phyloP scores from a whole-genome alignment of 305 asterid species.

The Vinca major region DNA sequence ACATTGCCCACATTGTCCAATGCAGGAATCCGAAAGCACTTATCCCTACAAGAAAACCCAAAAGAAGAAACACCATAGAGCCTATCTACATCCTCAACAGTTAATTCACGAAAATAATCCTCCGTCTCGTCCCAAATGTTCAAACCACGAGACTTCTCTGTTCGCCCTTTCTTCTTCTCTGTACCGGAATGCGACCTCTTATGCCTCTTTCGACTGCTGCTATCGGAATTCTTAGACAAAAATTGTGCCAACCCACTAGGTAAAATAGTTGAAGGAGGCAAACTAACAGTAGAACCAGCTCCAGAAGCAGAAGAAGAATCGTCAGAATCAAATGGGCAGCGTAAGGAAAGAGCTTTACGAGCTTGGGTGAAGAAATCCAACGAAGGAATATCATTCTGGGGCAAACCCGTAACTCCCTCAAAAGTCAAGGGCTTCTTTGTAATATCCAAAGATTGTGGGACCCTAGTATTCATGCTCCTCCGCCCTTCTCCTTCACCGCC shows the following conservation, averaged over 20 bases:
- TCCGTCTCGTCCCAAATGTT: slow-evolving; percentile 69
- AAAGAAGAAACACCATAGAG: slow-evolving; percentile 32
- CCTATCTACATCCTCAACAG: slow-evolving; percentile 55
- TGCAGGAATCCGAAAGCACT: slow-evolving; percentile 42
- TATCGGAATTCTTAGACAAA: slow-evolving; percentile 55
- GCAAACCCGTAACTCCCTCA: slow-evolving; percentile 35
- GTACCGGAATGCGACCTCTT: slow-evolving; percentile 61
- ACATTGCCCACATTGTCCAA: slow-evolving; percentile 21
- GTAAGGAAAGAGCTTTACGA: slow-evolving; percentile 55
- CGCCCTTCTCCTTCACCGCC: slow-evolving; percentile 47
- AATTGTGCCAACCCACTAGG: slow-evolving; percentile 62
- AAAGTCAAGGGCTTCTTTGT: slow-evolving; percentile 52
- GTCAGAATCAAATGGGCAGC: slow-evolving; percentile 65
- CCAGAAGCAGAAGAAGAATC: slow-evolving; percentile 35
- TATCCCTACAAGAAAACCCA: slow-evolving; percentile 33
- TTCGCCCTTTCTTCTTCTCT: slow-evolving; percentile 49
- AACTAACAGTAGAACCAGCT: slow-evolving; percentile 27
- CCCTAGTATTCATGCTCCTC: slow-evolving; percentile 28
- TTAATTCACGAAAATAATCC: slow-evolving; percentile 71
- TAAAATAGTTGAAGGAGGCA: slow-evolving; percentile 19
- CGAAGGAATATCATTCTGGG: slow-evolving; percentile 30
- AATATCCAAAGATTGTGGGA: slow-evolving; percentile 23
- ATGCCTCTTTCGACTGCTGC: slow-evolving; percentile 63
- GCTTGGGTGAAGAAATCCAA: slow-evolving; percentile 69
- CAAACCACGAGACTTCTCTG: slow-evolving; percentile 40